These are phyloP conservation scores for Linderniella brevidens DNA, from an alignment of 257 asterid species.

Conservation along the genomic window DNA sequence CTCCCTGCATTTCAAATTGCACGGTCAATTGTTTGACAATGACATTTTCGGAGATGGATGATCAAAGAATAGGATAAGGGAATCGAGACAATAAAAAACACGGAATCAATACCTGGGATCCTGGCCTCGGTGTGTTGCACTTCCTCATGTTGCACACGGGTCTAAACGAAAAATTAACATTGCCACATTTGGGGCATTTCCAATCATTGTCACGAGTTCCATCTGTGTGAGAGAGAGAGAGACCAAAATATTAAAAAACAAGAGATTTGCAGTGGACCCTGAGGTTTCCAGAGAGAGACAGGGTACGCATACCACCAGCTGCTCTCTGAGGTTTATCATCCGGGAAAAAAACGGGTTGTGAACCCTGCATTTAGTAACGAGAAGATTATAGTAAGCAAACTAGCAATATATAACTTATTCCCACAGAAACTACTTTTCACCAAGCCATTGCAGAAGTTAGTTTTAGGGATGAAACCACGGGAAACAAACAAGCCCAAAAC, in stretches of 20 bases:
- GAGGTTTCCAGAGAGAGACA: not conserved
- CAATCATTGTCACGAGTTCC: conserved; percentile 67
- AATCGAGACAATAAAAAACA: conserved; percentile 2
- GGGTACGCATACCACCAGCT: conserved; percentile 16
- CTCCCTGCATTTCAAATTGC: conserved; percentile 24
- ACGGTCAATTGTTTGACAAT: not conserved
- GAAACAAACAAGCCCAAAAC: too few relatives aligned
- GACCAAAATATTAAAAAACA: not conserved
- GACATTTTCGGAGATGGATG: too few relatives aligned
- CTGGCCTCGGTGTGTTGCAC: conserved; percentile 72
- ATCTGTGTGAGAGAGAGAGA: conserved; percentile 21
- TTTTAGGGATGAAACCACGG: not conserved
- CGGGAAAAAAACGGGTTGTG: conserved; percentile 40
- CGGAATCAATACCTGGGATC: conserved; percentile 37
- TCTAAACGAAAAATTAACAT: conserved; percentile 61
- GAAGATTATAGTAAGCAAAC: too few relatives aligned
- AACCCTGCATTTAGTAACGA: conserved; percentile 27
- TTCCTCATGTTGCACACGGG: conserved; percentile 71
- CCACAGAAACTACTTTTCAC: too few relatives aligned
- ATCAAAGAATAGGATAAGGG: too few relatives aligned
- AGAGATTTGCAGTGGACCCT: not conserved
- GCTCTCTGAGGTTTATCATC: conserved; percentile 34
- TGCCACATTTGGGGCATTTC: conserved; percentile 73
- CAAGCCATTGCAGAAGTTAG: not conserved
- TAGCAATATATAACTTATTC: too few relatives aligned